Percentiles rank a stretch among this genome's conserved stretches.
Evolutionary conservation across 192 early-diverging fungal species (phyloP).

Genomic region (Umbelopsis isabellina): DNA sequence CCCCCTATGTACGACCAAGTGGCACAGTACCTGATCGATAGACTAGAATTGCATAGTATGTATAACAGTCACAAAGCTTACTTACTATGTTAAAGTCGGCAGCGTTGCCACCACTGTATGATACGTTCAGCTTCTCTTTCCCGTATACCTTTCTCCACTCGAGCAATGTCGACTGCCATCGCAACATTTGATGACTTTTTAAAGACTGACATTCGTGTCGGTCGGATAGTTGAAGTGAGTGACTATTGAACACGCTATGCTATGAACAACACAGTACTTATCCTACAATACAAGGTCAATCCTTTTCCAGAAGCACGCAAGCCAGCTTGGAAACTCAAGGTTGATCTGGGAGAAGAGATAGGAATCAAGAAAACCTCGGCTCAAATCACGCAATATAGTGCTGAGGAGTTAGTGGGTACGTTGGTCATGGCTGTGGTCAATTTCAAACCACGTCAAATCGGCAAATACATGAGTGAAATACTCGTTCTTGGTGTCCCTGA

Average conservation of each 20-base stretch:
- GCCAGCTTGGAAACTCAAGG: slow-evolving; percentile 16
- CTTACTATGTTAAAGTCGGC: too few species aligned
- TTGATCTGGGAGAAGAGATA: background rate
- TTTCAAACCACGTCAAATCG: slow-evolving; percentile 18
- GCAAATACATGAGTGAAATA: slow-evolving; percentile 15
- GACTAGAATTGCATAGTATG: too few species aligned
- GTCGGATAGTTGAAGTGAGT: background rate
- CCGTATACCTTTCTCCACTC: background rate
- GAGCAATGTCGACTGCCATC: slow-evolving; percentile 3
- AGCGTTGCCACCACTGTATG: too few species aligned
- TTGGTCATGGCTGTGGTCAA: slow-evolving; percentile 15
- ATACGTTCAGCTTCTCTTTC: background rate
- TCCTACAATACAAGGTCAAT: background rate
- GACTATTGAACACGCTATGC: background rate
- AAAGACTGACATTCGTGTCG: slow-evolving; percentile 11
- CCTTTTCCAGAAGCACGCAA: slow-evolving; percentile 9
- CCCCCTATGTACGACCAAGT: too few species aligned
- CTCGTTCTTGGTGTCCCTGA: slow-evolving; percentile 5
- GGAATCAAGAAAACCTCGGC: slow-evolving; percentile 11
- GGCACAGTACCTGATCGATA: too few species aligned
- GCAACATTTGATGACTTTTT: slow-evolving; percentile 14
- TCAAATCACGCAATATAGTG: slow-evolving; percentile 3
- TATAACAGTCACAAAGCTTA: too few species aligned
- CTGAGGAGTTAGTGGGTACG: slow-evolving; percentile 1
- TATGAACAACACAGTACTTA: background rate